These are phyloP conservation scores for Verticillium longisporum DNA, from an alignment of 2,329 filamentous ascomycete genomes.

Conservation along the genomic window DNA sequence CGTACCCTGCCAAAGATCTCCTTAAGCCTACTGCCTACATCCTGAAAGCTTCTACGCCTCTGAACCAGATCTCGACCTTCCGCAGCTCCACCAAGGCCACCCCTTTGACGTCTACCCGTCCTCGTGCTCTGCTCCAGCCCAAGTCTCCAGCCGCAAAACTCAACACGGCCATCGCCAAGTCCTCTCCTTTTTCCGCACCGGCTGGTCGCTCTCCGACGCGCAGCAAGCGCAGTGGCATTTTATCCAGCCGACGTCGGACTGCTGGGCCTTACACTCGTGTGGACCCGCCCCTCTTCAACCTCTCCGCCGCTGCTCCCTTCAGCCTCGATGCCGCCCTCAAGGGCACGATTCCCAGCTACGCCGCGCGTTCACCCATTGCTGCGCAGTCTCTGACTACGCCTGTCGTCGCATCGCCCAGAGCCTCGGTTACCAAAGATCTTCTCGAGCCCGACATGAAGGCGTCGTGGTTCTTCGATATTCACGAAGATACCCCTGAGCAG, in stretches of 20 bases:
- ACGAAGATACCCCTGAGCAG: conserved; percentile 86
- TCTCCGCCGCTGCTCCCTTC: conserved; percentile 57
- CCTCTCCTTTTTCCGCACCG: conserved; percentile 56
- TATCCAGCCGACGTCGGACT: conserved; percentile 60
- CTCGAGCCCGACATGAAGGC: conserved; percentile 46
- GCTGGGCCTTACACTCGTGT: conserved; percentile 60
- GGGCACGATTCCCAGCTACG: conserved; percentile 63
- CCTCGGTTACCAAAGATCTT: conserved; percentile 17
- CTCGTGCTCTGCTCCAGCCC: conserved; percentile 40
- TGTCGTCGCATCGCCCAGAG: conserved; percentile 15
- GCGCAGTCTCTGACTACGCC: conserved; percentile 4
- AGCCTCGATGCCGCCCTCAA: conserved; percentile 78
- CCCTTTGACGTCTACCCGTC: conserved; percentile 25
- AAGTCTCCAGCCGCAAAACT: conserved; percentile 44
- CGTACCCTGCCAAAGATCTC: conserved; percentile 33
- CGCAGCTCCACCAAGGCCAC: conserved; percentile 19
- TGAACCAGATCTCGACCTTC: neutral
- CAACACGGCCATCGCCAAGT: conserved; percentile 35
- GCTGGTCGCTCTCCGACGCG: conserved; percentile 77
- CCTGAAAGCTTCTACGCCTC: conserved; percentile 26
- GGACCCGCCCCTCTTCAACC: conserved; percentile 58
- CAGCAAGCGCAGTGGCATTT: conserved; percentile 59
- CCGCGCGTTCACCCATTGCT: conserved; percentile 29
- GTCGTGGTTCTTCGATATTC: conserved; percentile 87
- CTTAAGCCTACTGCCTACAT: conserved; percentile 42